Evolutionary conservation across 2,329 filamentous ascomycete genomes (phyloP).

Genomic region (Thielaviopsis musarum): DNA sequence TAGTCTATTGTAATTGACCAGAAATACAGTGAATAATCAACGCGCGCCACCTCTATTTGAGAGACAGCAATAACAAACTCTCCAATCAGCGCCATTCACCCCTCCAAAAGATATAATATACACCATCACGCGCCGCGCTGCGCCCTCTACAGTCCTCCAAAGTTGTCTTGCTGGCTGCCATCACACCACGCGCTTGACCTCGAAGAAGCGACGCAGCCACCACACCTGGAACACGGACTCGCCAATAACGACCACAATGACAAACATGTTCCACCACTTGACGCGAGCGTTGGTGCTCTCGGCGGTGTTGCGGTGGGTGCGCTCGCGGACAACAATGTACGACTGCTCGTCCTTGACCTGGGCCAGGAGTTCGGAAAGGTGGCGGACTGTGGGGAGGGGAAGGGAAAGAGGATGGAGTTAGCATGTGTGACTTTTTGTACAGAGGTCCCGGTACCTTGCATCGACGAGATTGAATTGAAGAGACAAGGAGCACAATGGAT

Average conservation of each 20-base stretch:
- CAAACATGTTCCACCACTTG: constrained; percentile 99
- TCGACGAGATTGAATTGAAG: too few species aligned
- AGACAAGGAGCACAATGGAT: neutral
- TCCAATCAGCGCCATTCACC: neutral
- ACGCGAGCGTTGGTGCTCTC: constrained; percentile 95
- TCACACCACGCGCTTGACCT: constrained; percentile 32
- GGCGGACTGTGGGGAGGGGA: constrained; percentile 42
- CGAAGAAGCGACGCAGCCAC: constrained; percentile 98
- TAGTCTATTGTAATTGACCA: constrained; percentile 1
- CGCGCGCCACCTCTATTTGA: neutral
- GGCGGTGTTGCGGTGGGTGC: constrained; percentile 93
- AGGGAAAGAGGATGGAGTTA: constrained; percentile 10
- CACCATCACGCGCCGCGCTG: neutral
- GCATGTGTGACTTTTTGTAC: neutral
- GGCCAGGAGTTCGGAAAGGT: constrained; percentile 66
- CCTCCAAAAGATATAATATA: neutral
- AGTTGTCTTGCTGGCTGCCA: too few species aligned
- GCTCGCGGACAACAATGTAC: constrained; percentile 89
- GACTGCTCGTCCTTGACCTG: constrained; percentile 96
- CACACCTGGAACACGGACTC: constrained; percentile 97
- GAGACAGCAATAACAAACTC: neutral
- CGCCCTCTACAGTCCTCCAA: neutral
- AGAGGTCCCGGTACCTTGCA: too few species aligned
- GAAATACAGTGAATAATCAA: neutral
- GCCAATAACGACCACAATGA: constrained; percentile 72